Evolutionary conservation across 83 land plant species (phyloP).

Genomic region (Larix sibirica): DNA sequence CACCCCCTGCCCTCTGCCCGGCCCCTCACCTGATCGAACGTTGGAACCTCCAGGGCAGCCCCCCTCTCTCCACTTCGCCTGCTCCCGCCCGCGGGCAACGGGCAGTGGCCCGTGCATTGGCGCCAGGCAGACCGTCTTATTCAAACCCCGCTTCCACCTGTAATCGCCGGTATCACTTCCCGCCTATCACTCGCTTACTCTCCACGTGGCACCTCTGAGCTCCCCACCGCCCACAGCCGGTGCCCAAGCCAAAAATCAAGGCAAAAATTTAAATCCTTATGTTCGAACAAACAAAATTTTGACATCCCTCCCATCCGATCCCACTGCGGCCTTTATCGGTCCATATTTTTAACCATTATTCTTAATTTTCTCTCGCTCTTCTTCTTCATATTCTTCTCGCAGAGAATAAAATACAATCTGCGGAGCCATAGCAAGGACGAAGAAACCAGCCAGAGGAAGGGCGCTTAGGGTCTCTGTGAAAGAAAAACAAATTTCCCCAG

Average conservation of each 20-base stretch:
- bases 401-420: too few species aligned
- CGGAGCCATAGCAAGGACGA: too few species aligned
- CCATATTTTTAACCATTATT: neutral
- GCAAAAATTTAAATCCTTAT: neutral
- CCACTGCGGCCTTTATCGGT: neutral
- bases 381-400: too few species aligned
- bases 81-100: neutral
- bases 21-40: neutral
- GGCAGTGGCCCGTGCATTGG: neutral
- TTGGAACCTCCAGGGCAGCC: conserved; percentile 13
- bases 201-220: neutral
- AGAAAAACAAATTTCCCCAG: neutral
- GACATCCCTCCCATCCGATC: neutral
- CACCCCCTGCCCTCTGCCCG: conserved; percentile 1
- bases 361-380: neutral
- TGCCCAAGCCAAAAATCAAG: neutral
- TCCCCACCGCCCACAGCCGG: neutral
- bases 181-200: too few species aligned
- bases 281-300: neutral
- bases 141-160: conserved; percentile 1
- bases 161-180: neutral
- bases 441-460: too few species aligned
- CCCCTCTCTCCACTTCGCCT: neutral
- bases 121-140: conserved; percentile 15
- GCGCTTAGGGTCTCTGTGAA: too few species aligned